Percentiles rank a stretch among this genome's conserved stretches.
Conservation (phyloP, 1,284 basidiomycete species). For the Ustilago xerochloae region DNA sequence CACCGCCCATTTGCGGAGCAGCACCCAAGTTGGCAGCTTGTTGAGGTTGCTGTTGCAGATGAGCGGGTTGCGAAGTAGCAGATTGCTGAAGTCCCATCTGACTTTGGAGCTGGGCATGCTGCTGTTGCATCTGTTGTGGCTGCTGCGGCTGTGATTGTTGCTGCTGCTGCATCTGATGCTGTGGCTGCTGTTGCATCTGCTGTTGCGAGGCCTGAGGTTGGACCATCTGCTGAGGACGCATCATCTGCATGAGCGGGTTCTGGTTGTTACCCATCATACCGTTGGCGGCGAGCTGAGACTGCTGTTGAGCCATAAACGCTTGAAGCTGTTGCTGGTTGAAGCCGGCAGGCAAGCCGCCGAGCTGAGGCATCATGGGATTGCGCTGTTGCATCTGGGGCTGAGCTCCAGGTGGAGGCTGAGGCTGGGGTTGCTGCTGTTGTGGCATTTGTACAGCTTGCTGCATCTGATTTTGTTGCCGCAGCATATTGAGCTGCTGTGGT, state of each 20-base stretch:
- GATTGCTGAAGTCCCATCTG: conserved; percentile 33
- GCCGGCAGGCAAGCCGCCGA: conserved; percentile 34
- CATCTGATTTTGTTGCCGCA: conserved; percentile 49
- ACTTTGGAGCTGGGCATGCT: conserved; percentile 27
- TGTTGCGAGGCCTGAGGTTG: conserved; percentile 33
- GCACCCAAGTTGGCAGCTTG: conserved; percentile 21
- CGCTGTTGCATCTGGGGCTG: conserved; percentile 48
- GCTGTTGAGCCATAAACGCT: conserved; percentile 47
- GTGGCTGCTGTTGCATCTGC: conserved; percentile 29
- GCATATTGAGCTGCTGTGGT: conserved; percentile 47
- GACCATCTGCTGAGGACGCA: conserved; percentile 32
- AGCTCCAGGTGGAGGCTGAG: conserved; percentile 25
- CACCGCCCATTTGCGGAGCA: conserved; percentile 17
- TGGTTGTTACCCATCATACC: conserved; percentile 36
- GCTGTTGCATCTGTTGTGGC: conserved; percentile 17
- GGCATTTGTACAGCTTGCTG: conserved; percentile 39
- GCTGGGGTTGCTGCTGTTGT: conserved; percentile 33
- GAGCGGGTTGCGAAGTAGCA: conserved; percentile 28
- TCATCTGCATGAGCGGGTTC: conserved; percentile 40
- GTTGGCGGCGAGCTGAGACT: conserved; percentile 32
- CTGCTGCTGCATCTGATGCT: conserved; percentile 19
- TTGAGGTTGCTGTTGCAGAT: conserved; percentile 39
- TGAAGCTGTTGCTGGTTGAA: conserved; percentile 54
- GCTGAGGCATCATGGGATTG: conserved; percentile 48
- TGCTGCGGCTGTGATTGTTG: conserved; percentile 17